Percentiles rank a stretch among this genome's conserved stretches.
Conservation (phyloP, 805 yeast species). For the Candida orba region DNA sequence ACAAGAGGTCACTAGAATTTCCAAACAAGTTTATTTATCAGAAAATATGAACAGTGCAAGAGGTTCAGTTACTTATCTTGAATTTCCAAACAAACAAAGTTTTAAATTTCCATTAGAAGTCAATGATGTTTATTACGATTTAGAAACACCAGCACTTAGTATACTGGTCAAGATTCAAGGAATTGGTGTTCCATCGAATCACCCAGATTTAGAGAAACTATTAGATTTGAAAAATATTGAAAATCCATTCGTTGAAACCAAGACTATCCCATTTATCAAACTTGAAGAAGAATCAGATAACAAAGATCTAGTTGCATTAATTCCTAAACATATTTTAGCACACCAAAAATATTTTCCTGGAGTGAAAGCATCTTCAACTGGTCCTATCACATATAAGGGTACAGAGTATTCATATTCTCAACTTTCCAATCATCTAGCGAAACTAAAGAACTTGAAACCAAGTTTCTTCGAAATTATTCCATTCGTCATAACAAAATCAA, state of each 20-base stretch:
- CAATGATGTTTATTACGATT: not conserved
- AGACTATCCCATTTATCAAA: constrained; percentile 3
- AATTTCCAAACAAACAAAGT: not conserved
- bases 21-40: not conserved
- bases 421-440: constrained; percentile 4
- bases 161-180: constrained; percentile 12
- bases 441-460: constrained; percentile 1
- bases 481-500: constrained; percentile 5
- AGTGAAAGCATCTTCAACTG: constrained; percentile 1
- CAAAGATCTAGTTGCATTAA: constrained; percentile 10
- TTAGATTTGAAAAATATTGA: not conserved
- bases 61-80: constrained; percentile 2
- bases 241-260: constrained; percentile 5
- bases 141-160: constrained; percentile 13
- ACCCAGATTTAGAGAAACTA: constrained; percentile 5
- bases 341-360: constrained; percentile 10
- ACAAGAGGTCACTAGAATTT: not conserved
- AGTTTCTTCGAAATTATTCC: constrained; percentile 13
- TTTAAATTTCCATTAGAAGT: constrained; percentile 9
- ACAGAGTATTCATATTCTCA: constrained; percentile 3
- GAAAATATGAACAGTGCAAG: not conserved
- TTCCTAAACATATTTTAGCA: constrained; percentile 16
- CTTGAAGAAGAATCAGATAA: not conserved
- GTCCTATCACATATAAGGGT: constrained; percentile 7
- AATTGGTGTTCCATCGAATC: constrained; percentile 15